Evolutionary conservation across 1,284 basidiomycete genomes (phyloP).

Genomic region (Hymenochaete sp.): DNA sequence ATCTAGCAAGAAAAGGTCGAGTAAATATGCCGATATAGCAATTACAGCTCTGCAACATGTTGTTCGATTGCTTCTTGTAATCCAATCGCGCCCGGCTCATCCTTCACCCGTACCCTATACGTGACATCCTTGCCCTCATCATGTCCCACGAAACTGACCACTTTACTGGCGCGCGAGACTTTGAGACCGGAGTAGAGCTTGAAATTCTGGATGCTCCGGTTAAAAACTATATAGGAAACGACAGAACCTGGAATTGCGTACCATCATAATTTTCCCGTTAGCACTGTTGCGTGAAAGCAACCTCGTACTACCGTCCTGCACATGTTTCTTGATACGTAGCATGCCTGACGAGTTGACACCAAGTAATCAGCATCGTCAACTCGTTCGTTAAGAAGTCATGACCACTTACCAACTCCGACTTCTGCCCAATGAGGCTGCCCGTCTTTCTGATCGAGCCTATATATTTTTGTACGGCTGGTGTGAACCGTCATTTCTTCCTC

Average conservation of each 20-base stretch:
- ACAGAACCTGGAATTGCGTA: constrained; percentile 32
- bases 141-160: constrained; percentile 61
- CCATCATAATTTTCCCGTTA: constrained; percentile 64
- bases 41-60: constrained; percentile 38
- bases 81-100: constrained; percentile 48
- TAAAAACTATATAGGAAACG: constrained; percentile 2
- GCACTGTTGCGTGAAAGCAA: constrained; percentile 59
- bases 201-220: constrained; percentile 49
- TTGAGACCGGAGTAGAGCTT: constrained; percentile 46
- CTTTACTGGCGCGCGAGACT: constrained; percentile 41
- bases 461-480: constrained; percentile 55
- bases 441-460: constrained; percentile 42
- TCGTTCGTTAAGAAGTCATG: background rate
- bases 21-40: background rate
- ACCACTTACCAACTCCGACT: constrained; percentile 46
- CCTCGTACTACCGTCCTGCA: constrained; percentile 44
- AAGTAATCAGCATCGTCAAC: background rate
- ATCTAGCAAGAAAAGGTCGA: constrained; percentile 1
- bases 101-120: constrained; percentile 58
- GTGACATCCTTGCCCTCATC: constrained; percentile 47
- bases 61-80: constrained; percentile 54
- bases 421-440: constrained; percentile 49
- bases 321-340: constrained; percentile 63
- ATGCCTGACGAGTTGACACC: constrained; percentile 36
- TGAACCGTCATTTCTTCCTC: constrained; percentile 70